phyloP scores from a whole-genome alignment of 257 asterid genomes.

The Solanum paucissectum region DNA sequence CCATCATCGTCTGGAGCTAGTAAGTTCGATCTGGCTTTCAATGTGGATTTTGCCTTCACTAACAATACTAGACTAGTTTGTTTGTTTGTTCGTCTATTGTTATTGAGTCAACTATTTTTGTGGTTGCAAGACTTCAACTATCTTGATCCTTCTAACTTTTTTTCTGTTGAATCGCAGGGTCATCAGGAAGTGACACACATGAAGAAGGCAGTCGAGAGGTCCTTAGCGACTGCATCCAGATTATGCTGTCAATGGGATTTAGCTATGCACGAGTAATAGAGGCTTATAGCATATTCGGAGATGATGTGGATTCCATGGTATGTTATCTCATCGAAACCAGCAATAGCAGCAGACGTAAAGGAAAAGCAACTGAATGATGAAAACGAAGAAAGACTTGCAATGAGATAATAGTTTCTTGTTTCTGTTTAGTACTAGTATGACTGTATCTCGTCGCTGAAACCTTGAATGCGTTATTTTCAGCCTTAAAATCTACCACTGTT shows the following conservation, averaged over 20 bases:
- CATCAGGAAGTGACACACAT: constrained; percentile 39
- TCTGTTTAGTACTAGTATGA: background rate
- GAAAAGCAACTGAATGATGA: constrained; percentile 82
- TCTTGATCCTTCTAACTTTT: background rate
- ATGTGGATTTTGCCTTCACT: background rate
- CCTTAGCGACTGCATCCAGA: constrained; percentile 66
- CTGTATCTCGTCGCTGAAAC: background rate
- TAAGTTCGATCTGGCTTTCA: constrained; percentile 24
- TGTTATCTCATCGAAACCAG: constrained; percentile 72
- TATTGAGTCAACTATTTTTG: background rate
- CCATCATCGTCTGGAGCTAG: constrained; percentile 98
- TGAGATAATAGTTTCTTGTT: background rate
- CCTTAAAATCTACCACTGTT: no score
- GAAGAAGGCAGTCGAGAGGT: constrained; percentile 35
- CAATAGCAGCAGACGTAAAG: constrained; percentile 74
- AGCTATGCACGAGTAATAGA: constrained; percentile 84
- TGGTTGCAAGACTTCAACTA: background rate
- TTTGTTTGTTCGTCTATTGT: background rate
- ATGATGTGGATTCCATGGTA: constrained; percentile 90
- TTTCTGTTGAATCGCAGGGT: constrained; percentile 28
- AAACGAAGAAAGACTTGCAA: background rate
- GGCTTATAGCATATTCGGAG: constrained; percentile 91
- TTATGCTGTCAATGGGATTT: constrained; percentile 90
- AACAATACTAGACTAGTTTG: background rate
- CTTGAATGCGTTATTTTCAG: background rate